phyloP scores from a whole-genome alignment of 805 yeast species.

The Saccharomycopsis javanensis region DNA sequence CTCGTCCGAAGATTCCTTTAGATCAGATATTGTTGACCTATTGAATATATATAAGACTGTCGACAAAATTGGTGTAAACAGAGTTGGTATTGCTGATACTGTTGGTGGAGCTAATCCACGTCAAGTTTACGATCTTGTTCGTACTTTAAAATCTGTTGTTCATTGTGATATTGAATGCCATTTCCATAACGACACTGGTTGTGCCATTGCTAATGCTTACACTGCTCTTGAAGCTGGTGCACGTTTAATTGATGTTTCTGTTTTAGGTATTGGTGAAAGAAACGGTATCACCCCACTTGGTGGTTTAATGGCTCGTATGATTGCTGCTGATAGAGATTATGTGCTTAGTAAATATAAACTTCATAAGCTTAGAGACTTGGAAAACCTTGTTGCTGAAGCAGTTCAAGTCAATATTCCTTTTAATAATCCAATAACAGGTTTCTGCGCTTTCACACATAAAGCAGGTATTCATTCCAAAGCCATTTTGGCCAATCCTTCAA shows the following conservation, averaged over 20 bases:
- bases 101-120: constrained; percentile 99
- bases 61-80: constrained; percentile 93
- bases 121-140: constrained; percentile 93
- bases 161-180: constrained; percentile 97
- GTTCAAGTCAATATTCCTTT: constrained; percentile 96
- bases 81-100: constrained; percentile 98
- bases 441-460: constrained; percentile 98
- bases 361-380: constrained; percentile 92
- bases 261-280: constrained; percentile 97
- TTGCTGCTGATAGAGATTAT: constrained; percentile 95
- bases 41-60: constrained; percentile 94
- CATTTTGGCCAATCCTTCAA: constrained; percentile 94
- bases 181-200: constrained; percentile 98
- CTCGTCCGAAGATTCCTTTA: constrained; percentile 94
- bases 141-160: constrained; percentile 87
- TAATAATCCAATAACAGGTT: constrained; percentile 97
- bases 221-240: constrained; percentile 98
- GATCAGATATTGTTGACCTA: constrained; percentile 91
- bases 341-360: constrained; percentile 89
- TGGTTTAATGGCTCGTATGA: constrained; percentile 98
- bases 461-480: constrained; percentile 99
- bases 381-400: constrained; percentile 92
- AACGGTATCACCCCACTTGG: constrained; percentile 97
- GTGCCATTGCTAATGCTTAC: constrained; percentile 98
- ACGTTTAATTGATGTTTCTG: constrained; percentile 85